Conservation (phyloP, 805 yeast genomes). For the Ogataea polymorpha region DNA sequence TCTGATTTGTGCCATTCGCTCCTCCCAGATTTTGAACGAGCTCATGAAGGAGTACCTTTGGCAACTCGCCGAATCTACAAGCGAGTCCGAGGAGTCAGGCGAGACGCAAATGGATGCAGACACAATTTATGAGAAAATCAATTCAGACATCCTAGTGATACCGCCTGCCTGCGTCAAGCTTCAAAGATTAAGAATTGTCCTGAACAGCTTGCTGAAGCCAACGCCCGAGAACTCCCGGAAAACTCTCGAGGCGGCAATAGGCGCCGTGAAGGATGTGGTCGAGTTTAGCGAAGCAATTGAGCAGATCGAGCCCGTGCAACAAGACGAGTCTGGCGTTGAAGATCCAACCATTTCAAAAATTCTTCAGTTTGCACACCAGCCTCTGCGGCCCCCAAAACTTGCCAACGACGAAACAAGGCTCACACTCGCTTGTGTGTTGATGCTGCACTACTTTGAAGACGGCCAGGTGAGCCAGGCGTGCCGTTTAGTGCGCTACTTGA, state of each 20-base stretch:
- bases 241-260: constrained; percentile 25
- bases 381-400: constrained; percentile 13
- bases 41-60: constrained; percentile 23
- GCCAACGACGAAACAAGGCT: constrained; percentile 31
- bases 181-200: constrained; percentile 27
- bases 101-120: constrained; percentile 8
- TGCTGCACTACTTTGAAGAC: constrained; percentile 26
- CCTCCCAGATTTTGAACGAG: constrained; percentile 19
- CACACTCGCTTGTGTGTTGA: constrained; percentile 29
- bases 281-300: constrained; percentile 18
- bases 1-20: constrained; percentile 22
- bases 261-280: constrained; percentile 21
- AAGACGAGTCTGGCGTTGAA: constrained; percentile 3
- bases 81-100: constrained; percentile 4
- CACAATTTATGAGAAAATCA: constrained; percentile 10
- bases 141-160: constrained; percentile 18
- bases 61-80: neutral
- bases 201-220: constrained; percentile 28
- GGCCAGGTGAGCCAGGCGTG: constrained; percentile 22
- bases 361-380: constrained; percentile 13
- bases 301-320: constrained; percentile 9
- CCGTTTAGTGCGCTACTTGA: constrained; percentile 26
- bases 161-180: constrained; percentile 28
- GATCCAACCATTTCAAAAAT: constrained; percentile 15
- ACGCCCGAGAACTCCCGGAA: constrained; percentile 18